phyloP scores from a whole-genome alignment of 371 early-diverging fungal genomes.

The Mucor piriformis region DNA sequence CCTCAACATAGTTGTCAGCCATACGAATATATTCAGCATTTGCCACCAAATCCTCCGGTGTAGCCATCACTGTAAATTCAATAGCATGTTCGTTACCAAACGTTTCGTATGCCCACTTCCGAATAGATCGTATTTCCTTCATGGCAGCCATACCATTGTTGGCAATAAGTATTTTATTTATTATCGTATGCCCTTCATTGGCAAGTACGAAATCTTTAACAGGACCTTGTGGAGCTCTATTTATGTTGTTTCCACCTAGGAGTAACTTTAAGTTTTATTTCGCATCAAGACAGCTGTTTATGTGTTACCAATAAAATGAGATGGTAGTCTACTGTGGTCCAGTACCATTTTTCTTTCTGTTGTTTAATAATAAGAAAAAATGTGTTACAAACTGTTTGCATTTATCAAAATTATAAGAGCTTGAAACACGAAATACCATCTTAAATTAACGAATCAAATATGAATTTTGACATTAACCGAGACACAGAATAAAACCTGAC shows the following conservation, averaged over 20 bases:
- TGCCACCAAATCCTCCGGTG: conserved; percentile 95
- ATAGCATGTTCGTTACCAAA: conserved; percentile 97
- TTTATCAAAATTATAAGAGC: no score
- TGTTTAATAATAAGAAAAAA: no score
- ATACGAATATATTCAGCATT: conserved; percentile 98
- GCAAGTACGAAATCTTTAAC: conserved; percentile 78
- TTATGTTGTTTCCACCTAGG: conserved; percentile 66
- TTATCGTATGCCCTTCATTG: conserved; percentile 85
- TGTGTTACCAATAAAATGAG: no score
- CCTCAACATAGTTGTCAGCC: conserved; percentile 98
- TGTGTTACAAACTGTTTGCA: no score
- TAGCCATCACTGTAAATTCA: conserved; percentile 98
- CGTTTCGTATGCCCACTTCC: conserved; percentile 97
- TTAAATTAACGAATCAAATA: no score
- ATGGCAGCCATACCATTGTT: conserved; percentile 99
- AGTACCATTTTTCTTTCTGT: no score
- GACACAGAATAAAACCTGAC: no score
- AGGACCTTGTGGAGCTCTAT: conserved; percentile 56
- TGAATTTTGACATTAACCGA: no score
- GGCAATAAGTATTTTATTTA: conserved; percentile 92
- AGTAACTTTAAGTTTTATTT: no score
- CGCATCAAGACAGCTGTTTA: no score
- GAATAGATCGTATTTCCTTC: conserved; percentile 97
- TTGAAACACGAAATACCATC: no score
- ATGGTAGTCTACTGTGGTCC: no score